phyloP scores from a whole-genome alignment of 352 stramenopile species.

The Pythium aristosporum region DNA sequence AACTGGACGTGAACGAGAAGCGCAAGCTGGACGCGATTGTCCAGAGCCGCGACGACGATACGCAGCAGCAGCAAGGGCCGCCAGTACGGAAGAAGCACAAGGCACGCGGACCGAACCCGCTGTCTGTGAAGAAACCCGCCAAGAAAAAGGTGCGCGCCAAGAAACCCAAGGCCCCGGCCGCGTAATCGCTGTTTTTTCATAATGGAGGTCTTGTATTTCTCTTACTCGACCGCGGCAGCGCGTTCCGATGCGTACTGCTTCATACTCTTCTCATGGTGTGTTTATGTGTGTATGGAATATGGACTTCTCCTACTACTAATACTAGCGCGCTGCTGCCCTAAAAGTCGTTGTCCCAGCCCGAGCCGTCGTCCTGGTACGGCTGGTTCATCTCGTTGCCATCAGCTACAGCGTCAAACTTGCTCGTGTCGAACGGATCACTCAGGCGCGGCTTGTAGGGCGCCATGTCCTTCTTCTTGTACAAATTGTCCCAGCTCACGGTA shows the following conservation, averaged over 20 bases:
- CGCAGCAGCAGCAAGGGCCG: background rate
- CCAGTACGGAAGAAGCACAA: constrained; percentile 43
- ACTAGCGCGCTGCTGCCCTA: constrained; percentile 30
- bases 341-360: constrained; percentile 84
- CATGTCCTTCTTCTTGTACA: constrained; percentile 74
- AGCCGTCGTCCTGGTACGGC: constrained; percentile 61
- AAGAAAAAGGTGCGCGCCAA: constrained; percentile 83
- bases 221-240: background rate
- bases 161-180: constrained; percentile 49
- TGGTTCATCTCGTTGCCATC: constrained; percentile 47
- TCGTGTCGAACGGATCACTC: constrained; percentile 72
- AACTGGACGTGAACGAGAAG: constrained; percentile 75
- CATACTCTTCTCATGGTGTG: no score
- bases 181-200: background rate
- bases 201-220: background rate
- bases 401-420: constrained; percentile 84
- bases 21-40: constrained; percentile 60
- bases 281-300: background rate
- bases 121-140: constrained; percentile 70
- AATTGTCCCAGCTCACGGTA: constrained; percentile 69
- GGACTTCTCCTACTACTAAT: background rate
- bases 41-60: constrained; percentile 11
- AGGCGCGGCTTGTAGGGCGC: constrained; percentile 73
- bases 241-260: no score
- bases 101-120: constrained; percentile 72